phyloP scores from a whole-genome alignment of 495 filamentous ascomycete species.

The Friedmanniomyces endolithicus region DNA sequence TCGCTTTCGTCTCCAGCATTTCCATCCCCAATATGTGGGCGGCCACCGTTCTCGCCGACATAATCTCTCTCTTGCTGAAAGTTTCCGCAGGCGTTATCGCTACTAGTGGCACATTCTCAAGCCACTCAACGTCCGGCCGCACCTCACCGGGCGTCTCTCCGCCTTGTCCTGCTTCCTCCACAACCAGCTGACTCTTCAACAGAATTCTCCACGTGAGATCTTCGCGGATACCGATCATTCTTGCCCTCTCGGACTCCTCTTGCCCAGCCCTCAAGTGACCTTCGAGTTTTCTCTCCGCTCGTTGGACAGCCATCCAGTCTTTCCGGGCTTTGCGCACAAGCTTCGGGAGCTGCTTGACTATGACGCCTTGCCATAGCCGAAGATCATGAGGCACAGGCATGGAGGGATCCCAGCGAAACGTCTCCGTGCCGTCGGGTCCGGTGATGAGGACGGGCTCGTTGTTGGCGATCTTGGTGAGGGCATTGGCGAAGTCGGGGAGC shows the following conservation, averaged over 20 bases:
- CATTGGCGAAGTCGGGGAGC: not conserved
- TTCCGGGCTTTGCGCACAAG: conserved; percentile 17
- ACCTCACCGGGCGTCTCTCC: not conserved
- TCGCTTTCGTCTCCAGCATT: conserved; percentile 19
- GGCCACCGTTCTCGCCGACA: conserved; percentile 12
- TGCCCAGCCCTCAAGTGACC: not conserved
- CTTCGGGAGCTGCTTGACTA: conserved; percentile 16
- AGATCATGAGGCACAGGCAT: conserved; percentile 17
- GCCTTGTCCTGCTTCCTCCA: not conserved
- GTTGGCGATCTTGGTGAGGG: not conserved
- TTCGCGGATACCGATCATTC: conserved; percentile 1
- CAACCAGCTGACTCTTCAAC: not conserved
- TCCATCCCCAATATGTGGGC: conserved; percentile 21
- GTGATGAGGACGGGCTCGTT: conserved; percentile 3
- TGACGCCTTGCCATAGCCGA: conserved; percentile 15
- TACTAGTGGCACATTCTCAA: conserved; percentile 4
- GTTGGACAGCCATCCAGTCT: conserved; percentile 3
- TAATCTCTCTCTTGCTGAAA: conserved; percentile 12
- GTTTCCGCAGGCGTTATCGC: not conserved
- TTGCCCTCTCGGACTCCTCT: not conserved
- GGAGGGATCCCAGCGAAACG: not conserved
- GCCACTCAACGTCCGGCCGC: not conserved
- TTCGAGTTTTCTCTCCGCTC: conserved; percentile 3
- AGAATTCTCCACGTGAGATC: not conserved
- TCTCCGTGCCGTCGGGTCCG: conserved; percentile 5